Evolutionary conservation across 2,329 filamentous ascomycete species (phyloP), one percentile per base, ranked within the genome.

Genomic region (Xylaria digitata): DNA sequence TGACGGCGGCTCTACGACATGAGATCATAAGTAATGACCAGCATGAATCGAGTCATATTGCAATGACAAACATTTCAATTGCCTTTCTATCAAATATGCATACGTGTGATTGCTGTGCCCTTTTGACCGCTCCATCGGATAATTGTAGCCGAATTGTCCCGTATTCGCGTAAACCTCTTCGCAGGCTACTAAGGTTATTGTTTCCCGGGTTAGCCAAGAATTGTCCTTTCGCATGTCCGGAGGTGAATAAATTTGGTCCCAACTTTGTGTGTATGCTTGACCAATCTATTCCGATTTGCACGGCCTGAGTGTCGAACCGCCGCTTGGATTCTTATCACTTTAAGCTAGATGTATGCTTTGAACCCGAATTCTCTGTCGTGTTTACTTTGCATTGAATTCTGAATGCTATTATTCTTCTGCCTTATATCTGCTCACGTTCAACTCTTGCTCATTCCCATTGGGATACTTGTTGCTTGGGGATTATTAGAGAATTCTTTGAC

Each of bases 21-120:
- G 72, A 73, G 73, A 74, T 75, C 72, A 75, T 67, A 74, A 74
- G 75, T 77, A 76, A 77, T 74, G 76, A 78, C 72, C 70, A 72
- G 62, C 43, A 76, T 73, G 71, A 78, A 78, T 76, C 64, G 67
- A 78, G 75, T 75, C 75, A 73, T 73, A 63, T 61, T 70, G 49
- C 54, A 61, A 68, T 66, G 58, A 70, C 58, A 54, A 63, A 23
- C 48, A 61, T 15, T 37, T 43, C n/a, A 37, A 49, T 26, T 61
- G 23, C n/a, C n/a, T 65, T 60, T 13, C 9, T 0, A 49, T 46
- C n/a, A 11, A 50, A 2, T 48, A n/a, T 9, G 15, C 2, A n/a
- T 15, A 8, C 21, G 7, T 40, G 64, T 62, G 48, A 65, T 21
- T 46, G 9, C 7, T 50, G 2, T 15, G 7, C 21, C 11, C 30